A percentile compares a stretch with the other conserved stretches of the same genome.
Evolutionary conservation across 169 alveolate genomes (phyloP).

Genomic region (Plasmodium yoelii): DNA sequence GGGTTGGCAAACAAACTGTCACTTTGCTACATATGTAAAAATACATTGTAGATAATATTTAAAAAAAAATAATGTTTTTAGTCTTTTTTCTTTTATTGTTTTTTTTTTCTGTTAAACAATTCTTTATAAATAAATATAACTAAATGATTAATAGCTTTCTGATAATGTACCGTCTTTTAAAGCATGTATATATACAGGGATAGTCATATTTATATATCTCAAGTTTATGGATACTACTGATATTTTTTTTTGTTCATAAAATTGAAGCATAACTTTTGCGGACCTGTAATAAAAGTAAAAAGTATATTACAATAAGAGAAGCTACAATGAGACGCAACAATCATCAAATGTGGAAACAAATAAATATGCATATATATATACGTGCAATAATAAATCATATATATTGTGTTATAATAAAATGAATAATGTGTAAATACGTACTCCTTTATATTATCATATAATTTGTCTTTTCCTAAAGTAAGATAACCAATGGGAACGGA

Average conservation of each 20-base stretch:
- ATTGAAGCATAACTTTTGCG: slow-evolving; percentile 41
- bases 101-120: neutral
- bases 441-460: slow-evolving; percentile 58
- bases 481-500: slow-evolving; percentile 74
- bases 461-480: slow-evolving; percentile 59
- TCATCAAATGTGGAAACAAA: too few relatives aligned
- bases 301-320: neutral
- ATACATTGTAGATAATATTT: slow-evolving; percentile 12
- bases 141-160: neutral
- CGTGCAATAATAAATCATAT: too few relatives aligned
- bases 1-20: slow-evolving; percentile 48
- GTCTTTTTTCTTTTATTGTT: neutral
- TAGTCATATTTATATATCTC: slow-evolving; percentile 52
- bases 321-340: too few relatives aligned
- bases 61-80: neutral
- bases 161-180: slow-evolving; percentile 20
- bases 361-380: too few relatives aligned
- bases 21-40: slow-evolving; percentile 62
- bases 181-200: slow-evolving; percentile 70
- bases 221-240: slow-evolving; percentile 59
- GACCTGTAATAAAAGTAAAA: slow-evolving; percentile 12
- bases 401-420: too few relatives aligned
- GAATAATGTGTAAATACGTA: neutral
- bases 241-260: slow-evolving; percentile 61
- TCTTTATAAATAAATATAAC: neutral